phyloP scores from a whole-genome alignment of 495 filamentous ascomycete genomes.

The Penicillium soppii region DNA sequence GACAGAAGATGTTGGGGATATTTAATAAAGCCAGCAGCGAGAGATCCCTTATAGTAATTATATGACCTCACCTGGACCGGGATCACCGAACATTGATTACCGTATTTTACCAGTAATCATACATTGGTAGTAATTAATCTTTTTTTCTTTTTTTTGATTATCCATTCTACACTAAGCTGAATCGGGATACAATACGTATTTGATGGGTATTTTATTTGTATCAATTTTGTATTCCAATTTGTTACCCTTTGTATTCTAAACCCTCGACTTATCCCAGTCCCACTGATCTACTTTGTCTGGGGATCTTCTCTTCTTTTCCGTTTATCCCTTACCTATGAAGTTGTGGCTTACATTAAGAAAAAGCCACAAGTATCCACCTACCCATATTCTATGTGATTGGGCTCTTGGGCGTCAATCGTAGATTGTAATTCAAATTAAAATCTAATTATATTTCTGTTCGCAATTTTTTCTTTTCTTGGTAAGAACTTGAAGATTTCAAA shows the following conservation, averaged over 20 bases:
- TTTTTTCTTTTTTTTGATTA: neutral
- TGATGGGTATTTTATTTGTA: neutral
- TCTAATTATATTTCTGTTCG: neutral
- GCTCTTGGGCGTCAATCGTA: neutral
- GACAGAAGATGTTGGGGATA: slow-evolving; percentile 4
- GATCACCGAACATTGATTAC: neutral
- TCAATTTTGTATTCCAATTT: neutral
- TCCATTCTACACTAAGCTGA: neutral
- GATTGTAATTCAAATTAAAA: neutral
- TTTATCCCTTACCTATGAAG: neutral
- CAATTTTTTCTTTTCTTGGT: neutral
- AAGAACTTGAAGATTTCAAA: neutral
- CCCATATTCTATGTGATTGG: neutral
- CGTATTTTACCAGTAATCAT: neutral
- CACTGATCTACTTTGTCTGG: slow-evolving; percentile 7
- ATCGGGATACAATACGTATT: slow-evolving; percentile 1
- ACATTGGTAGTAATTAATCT: neutral
- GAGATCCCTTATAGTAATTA: neutral
- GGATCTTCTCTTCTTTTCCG: slow-evolving; percentile 1
- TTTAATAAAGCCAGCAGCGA: slow-evolving; percentile 14
- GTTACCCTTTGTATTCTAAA: too few species aligned
- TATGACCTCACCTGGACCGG: slow-evolving; percentile 5
- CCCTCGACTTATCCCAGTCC: neutral
- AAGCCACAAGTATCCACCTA: slow-evolving; percentile 5
- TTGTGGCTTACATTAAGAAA: slow-evolving; percentile 6